A percentile compares a stretch with the other conserved stretches of the same genome.
Evolutionary conservation across 2,329 filamentous ascomycete genomes (phyloP).

Genomic region (Escovopsis sp.): DNA sequence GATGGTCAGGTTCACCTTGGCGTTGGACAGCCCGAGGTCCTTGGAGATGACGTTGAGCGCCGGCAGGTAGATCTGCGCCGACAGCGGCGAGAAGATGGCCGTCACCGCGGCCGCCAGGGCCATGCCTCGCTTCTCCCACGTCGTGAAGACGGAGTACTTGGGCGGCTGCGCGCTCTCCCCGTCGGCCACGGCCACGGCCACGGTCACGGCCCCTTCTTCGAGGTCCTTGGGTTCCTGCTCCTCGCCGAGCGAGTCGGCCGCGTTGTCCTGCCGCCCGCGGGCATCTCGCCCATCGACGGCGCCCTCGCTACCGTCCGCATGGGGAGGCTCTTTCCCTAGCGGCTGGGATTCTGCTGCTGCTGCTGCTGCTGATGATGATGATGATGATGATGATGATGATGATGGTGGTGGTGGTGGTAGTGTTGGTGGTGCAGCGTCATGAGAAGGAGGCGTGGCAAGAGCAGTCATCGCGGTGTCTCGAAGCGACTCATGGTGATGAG

Average conservation of each 20-base stretch:
- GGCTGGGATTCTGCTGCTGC: too few species aligned
- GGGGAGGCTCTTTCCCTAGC: too few species aligned
- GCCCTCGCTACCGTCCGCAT: too few species aligned
- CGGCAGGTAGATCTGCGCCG: constrained; percentile 39
- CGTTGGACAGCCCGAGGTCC: constrained; percentile 28
- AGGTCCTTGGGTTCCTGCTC: constrained; percentile 2
- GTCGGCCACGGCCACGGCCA: not conserved
- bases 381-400: too few species aligned
- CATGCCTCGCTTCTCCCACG: constrained; percentile 25
- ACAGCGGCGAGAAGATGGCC: constrained; percentile 31
- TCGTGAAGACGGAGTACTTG: constrained; percentile 24
- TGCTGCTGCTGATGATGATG: too few species aligned
- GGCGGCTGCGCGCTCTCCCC: constrained; percentile 3
- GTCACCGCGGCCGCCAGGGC: constrained; percentile 23
- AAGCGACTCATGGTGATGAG: too few species aligned
- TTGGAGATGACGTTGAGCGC: constrained; percentile 33
- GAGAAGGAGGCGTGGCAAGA: too few species aligned
- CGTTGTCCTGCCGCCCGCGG: not conserved
- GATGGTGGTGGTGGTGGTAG: too few species aligned
- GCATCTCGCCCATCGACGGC: too few species aligned
- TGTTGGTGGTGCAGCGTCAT: too few species aligned
- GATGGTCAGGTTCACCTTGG: constrained; percentile 34
- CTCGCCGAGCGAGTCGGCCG: constrained; percentile 2
- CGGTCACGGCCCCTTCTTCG: too few species aligned
- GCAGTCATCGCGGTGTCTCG: too few species aligned